These are phyloP conservation scores for Xerophyta viscosa DNA, from an alignment of 106 monocot genomes.

Conservation along the genomic window DNA sequence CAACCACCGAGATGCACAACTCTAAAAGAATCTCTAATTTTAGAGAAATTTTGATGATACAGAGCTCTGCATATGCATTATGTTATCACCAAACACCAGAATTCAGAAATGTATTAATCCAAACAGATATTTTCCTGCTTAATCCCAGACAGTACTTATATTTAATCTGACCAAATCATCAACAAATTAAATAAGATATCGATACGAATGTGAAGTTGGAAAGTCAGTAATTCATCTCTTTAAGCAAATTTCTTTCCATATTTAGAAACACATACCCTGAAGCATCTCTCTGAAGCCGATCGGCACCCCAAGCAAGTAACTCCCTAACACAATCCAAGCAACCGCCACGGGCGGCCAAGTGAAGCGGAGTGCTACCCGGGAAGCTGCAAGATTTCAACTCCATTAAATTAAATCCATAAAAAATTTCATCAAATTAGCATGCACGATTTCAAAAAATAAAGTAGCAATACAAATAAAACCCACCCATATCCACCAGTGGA, in stretches of 20 bases:
- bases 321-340: slow-evolving; percentile 80
- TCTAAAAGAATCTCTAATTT: no score
- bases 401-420: neutral
- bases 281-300: slow-evolving; percentile 80
- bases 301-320: slow-evolving; percentile 91
- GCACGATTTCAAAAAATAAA: neutral
- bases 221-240: no score
- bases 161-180: no score
- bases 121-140: no score
- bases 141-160: no score
- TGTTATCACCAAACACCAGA: no score
- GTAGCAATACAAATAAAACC: neutral
- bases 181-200: no score
- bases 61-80: no score
- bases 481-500: slow-evolving; percentile 26
- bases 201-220: no score
- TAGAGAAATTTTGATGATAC: no score
- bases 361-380: slow-evolving; percentile 86
- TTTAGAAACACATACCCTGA: slow-evolving; percentile 42
- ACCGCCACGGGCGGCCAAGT: slow-evolving; percentile 85
- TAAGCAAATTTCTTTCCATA: neutral
- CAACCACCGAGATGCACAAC: no score
- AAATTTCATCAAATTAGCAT: neutral
- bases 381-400: slow-evolving; percentile 25
- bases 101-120: no score